phyloP scores from a whole-genome alignment of 345 rosid genomes.

The Hibiscus mutabilis region DNA sequence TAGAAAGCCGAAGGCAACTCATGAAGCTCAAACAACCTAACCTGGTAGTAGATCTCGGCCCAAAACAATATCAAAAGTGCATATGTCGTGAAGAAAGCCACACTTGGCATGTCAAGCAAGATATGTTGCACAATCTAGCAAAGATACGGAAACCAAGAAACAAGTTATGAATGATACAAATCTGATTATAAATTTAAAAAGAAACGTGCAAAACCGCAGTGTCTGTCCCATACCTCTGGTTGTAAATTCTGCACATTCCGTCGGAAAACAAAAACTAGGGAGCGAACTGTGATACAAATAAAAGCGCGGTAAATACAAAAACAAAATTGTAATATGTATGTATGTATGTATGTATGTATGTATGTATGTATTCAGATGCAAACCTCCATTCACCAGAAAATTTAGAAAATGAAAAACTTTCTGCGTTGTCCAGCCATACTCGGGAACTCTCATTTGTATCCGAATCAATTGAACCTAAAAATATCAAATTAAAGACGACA shows the following conservation, averaged over 20 bases:
- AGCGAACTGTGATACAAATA: constrained; percentile 44
- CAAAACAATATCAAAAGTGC: constrained; percentile 87
- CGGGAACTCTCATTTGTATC: constrained; percentile 85
- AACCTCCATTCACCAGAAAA: constrained; percentile 85
- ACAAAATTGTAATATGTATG: neutral
- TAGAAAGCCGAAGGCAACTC: neutral
- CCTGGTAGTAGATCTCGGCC: constrained; percentile 98
- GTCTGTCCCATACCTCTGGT: constrained; percentile 38
- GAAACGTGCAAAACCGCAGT: neutral
- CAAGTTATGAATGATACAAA: neutral
- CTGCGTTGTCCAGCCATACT: constrained; percentile 95
- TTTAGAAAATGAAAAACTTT: constrained; percentile 92
- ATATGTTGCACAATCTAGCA: constrained; percentile 65
- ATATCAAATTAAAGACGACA: neutral
- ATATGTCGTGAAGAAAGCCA: constrained; percentile 86
- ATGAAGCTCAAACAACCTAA: constrained; percentile 4
- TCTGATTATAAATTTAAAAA: neutral
- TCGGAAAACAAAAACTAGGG: constrained; percentile 66
- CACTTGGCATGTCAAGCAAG: constrained; percentile 80
- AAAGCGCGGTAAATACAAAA: neutral
- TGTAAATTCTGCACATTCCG: constrained; percentile 49
- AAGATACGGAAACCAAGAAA: constrained; percentile 5
- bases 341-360: too few species aligned
- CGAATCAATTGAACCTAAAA: constrained; percentile 74
- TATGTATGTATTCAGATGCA: constrained; percentile 17